Conservation (phyloP, 2,329 filamentous ascomycete species). For the Endocalyx cinctus region DNA sequence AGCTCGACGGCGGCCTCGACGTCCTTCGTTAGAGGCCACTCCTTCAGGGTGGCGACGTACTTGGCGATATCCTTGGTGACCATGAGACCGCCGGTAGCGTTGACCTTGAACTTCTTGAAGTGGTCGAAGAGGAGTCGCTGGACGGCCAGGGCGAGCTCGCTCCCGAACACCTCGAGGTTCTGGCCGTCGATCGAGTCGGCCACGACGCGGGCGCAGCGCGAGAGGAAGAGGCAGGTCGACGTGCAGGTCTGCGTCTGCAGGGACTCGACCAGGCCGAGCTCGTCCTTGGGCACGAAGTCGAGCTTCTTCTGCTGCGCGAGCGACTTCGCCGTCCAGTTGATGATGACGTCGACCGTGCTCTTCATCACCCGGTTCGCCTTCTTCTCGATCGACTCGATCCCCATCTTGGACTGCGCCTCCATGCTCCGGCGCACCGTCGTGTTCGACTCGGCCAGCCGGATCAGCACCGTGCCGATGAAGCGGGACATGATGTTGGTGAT, state of each 20-base stretch:
- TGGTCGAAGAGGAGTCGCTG: constrained; percentile 81
- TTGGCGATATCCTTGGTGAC: constrained; percentile 94
- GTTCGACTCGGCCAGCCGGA: constrained; percentile 83
- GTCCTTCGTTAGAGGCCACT: constrained; percentile 71
- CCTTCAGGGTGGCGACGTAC: constrained; percentile 80
- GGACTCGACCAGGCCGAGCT: constrained; percentile 62
- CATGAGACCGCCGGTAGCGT: constrained; percentile 88
- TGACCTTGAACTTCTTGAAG: constrained; percentile 91
- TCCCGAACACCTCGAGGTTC: constrained; percentile 77
- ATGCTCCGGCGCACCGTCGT: constrained; percentile 86
- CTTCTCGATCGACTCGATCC: constrained; percentile 74
- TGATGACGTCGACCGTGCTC: constrained; percentile 58
- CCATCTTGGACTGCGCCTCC: constrained; percentile 73
- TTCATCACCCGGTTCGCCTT: constrained; percentile 65
- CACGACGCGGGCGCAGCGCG: constrained; percentile 58
- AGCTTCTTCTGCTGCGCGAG: constrained; percentile 78
- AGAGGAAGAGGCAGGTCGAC: constrained; percentile 75
- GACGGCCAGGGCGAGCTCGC: constrained; percentile 77
- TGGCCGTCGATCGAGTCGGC: constrained; percentile 71
- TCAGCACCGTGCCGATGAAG: constrained; percentile 84
- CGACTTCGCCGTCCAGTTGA: constrained; percentile 71
- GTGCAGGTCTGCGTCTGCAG: constrained; percentile 84
- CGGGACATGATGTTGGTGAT: constrained; percentile 92
- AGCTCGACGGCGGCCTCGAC: constrained; percentile 72
- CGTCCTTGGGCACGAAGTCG: constrained; percentile 84